Base-by-base conservation (phyloP, 148 eudicot genomes). In the Arbutus unedo region DNA sequence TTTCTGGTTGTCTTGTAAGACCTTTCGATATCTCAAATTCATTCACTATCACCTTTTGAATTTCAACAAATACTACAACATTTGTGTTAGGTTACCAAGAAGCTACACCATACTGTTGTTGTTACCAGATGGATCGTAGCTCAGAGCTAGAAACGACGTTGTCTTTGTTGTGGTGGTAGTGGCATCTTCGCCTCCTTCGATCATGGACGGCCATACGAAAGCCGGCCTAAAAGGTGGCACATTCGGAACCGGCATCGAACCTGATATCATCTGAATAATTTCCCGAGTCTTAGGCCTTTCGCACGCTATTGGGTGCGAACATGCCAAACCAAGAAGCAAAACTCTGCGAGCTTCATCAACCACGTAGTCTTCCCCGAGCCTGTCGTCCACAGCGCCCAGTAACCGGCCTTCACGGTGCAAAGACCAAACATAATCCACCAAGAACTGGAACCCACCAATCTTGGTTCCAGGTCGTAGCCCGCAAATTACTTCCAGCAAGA, bases 401-500 rank as follows among this genome's bases (percentile, higher is more conserved):
- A 95, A 47, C 19, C 83, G 76, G 38, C 93, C 90, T 5, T 93
- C 96, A 0, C 94, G 85, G 79, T 95, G 92, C 86, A 90, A 75
- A 4, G 85, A 89, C 98, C 98, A 95, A 0, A 93, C 98, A 94
- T 93, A 95, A 31, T 95, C 96, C 0, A 91, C 96, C 48, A 93
- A 45, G 25, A 79, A 82, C 0, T 83, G 84, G 77, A 82, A 93
- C 23, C 87, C 88, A 2, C 78, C 93, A 3, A 73, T 81, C 81
- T 79, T 92, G 62, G 90, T 79, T 77, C 92, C 90, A 0, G 96
- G 96, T 8, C 95, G 84, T 11, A 77, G 85, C 0, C 98, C 98
- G 56, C 91, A 89, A 0, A 90, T 93, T 0, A 91, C 91, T 71
- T 95, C 98, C 16, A 93, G 81, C 23, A 92, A 44, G 2, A 94